Base-by-base conservation (phyloP, 192 early-diverging fungal species). In the Coemansia sp. region DNA sequence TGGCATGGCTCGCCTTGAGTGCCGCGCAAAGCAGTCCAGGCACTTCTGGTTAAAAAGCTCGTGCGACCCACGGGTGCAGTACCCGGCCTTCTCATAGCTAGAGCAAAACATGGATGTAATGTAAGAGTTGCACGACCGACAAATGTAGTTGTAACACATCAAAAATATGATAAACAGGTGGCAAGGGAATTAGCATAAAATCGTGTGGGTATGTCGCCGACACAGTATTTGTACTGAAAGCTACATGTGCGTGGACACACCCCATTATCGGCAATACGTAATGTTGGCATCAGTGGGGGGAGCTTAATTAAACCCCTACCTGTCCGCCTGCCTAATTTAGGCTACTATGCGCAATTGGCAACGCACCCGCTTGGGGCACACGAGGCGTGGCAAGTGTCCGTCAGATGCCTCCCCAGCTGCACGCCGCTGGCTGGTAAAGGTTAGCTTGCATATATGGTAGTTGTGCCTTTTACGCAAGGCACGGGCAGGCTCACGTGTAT, bases 91-190 rank as follows among this genome's bases (percentile, higher is more conserved):
- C 38, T 77, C 74, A 21, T 54, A 72, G 43, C 57, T 54, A 1
- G 68, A 56, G 35, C 75, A 77, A 32, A 77, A 77, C 69, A 77
- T 72, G 18, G 65, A 56, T 12, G 75, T 77, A 9, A 77, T 55
- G n/a, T 68, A 72, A 6, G 27, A 12, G 18, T 55, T 60, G 62
- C 75, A 77, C n/a, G 75, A 68, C 29, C 56, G 40, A 42, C 75
- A 77, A 35, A 77, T 58, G 55, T 77, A 77, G n/a, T 77, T 60
- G 42, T 72, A 72, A 32, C 75, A 78, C 75, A 78, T 75, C 10
- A 15, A 33, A 37, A 36, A 21, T 17, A 33, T 26, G 9, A 44
- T 17, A 24, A 35, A 41, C 18, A 18, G 11, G 42, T 17, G 8
- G 24, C 3, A 14, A 46, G 22, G 10, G 9, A 22, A 12, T n/a